phyloP scores from a whole-genome alignment of 139 green algal species.

The Picochlorum sp. region DNA sequence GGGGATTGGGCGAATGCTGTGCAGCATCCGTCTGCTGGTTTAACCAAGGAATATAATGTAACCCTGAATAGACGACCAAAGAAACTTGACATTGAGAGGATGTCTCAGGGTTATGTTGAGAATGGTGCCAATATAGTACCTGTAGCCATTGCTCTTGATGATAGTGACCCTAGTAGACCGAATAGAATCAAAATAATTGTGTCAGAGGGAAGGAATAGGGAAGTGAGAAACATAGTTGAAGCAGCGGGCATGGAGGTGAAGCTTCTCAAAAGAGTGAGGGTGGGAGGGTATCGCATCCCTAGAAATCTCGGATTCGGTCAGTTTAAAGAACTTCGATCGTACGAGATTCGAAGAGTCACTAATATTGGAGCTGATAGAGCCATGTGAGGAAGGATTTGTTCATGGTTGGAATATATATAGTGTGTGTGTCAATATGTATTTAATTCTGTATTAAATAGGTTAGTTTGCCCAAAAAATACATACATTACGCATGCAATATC shows the following conservation, averaged over 20 bases:
- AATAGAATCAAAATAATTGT: constrained; percentile 56
- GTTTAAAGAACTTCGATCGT: constrained; percentile 34
- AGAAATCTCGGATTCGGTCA: constrained; percentile 39
- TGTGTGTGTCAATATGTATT: too few relatives aligned
- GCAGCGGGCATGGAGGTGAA: constrained; percentile 59
- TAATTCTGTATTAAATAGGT: too few relatives aligned
- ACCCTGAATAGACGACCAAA: constrained; percentile 27
- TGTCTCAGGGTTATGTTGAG: constrained; percentile 25
- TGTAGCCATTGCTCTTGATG: constrained; percentile 18
- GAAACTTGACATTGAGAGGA: constrained; percentile 27
- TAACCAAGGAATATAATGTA: constrained; percentile 72
- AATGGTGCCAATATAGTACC: constrained; percentile 31
- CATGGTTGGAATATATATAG: too few relatives aligned
- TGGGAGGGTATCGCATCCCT: constrained; percentile 71
- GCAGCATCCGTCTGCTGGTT: constrained; percentile 36
- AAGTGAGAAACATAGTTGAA: constrained; percentile 64
- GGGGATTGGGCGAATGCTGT: constrained; percentile 70
- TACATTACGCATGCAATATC: too few relatives aligned
- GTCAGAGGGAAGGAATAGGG: constrained; percentile 69
- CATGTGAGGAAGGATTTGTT: neutral
- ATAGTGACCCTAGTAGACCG: constrained; percentile 7
- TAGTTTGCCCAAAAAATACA: too few relatives aligned
- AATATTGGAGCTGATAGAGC: constrained; percentile 26
- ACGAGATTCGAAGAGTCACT: constrained; percentile 25
- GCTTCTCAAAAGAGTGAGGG: constrained; percentile 58